Conservation (phyloP, 1,139 yeast genomes). For the Fermentozyma sake region DNA sequence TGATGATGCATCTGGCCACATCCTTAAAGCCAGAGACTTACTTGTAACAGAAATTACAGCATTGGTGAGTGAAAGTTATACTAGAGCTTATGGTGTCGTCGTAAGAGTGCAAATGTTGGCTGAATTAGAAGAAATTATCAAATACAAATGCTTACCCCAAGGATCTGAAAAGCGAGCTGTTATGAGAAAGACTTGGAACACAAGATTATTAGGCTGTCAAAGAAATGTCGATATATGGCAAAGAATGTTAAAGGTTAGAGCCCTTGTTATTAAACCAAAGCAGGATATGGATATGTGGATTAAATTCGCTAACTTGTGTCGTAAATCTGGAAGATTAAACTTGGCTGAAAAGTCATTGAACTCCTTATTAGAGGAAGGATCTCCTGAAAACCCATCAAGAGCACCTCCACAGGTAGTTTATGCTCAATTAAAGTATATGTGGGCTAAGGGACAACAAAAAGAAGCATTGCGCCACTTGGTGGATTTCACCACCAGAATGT, state of each 20-base stretch:
- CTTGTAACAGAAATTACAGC: conserved; percentile 93
- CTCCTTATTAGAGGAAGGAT: conserved; percentile 61
- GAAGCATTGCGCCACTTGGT: conserved; percentile 84
- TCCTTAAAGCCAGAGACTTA: conserved; percentile 78
- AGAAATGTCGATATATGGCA: conserved; percentile 98
- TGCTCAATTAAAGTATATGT: conserved; percentile 93
- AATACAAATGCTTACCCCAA: conserved; percentile 79
- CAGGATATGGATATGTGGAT: conserved; percentile 99
- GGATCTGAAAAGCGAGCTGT: conserved; percentile 73
- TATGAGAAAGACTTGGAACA: conserved; percentile 92
- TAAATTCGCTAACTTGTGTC: conserved; percentile 91
- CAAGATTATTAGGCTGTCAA: conserved; percentile 88
- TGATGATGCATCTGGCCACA: conserved; percentile 75
- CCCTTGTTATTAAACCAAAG: conserved; percentile 89
- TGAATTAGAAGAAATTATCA: conserved; percentile 90
- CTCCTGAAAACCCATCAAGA: conserved; percentile 59
- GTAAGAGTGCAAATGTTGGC: conserved; percentile 97
- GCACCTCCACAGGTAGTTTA: conserved; percentile 96
- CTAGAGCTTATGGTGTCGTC: conserved; percentile 94
- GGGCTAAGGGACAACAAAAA: conserved; percentile 89
- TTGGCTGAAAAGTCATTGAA: conserved; percentile 90
- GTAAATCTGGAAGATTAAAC: conserved; percentile 89
- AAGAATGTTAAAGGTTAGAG: conserved; percentile 87
- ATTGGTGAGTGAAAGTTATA: conserved; percentile 90
- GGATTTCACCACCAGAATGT: conserved; percentile 88